Evolutionary conservation across 2,329 filamentous ascomycete species (phyloP), one percentile per base, ranked within the genome.

Genomic region (Monosporascus sp.): DNA sequence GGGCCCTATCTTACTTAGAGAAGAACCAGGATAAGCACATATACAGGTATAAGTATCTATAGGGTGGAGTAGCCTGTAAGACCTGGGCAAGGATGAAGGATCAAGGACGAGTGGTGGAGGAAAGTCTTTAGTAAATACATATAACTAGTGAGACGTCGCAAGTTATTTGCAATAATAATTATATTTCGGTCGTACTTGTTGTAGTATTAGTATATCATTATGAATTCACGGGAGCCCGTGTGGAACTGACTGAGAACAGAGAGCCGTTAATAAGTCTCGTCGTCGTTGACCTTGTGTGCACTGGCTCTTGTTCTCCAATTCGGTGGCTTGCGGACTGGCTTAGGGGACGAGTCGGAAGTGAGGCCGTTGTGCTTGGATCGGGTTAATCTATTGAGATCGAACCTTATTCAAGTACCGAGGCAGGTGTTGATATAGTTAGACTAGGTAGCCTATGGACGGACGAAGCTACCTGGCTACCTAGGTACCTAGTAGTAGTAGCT

Each of bases 51-150:
- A 5, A 5, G 31, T 35, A 35, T 14, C 31, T 35, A 35, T 35
- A 14, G 11, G 31, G 31, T 35, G 31, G 31, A 14, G 31, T 14
- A 3, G 31, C 9, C 31, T 14, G 11, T 14, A 14, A 14, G 51
- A 37, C 11, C 28, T 5, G 1, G 31, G 51, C 56, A 54, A 38
- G 54, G 56, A 53, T 55, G 24, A 58, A 57, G 56, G 56, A 60
- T 60, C 54, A 57, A 54, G 51, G 52, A 58, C 49, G 45, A 44
- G 31, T 14, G 31, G 31, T 14, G 11, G n/a, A 37, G 35, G n/a
- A 37, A 20, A 15, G 51, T 37, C 50, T 54, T 55, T 35, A 52
- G 41, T 47, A 46, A 44, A 35, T 35, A 53, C 46, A 53, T 51
- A 14, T 6, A 17, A 31, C 44, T n/a, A 11, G 44, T 18, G 31